Evolutionary conservation across 768 basidiomycete genomes (phyloP).

Genomic region (Tylopilus balloui): DNA sequence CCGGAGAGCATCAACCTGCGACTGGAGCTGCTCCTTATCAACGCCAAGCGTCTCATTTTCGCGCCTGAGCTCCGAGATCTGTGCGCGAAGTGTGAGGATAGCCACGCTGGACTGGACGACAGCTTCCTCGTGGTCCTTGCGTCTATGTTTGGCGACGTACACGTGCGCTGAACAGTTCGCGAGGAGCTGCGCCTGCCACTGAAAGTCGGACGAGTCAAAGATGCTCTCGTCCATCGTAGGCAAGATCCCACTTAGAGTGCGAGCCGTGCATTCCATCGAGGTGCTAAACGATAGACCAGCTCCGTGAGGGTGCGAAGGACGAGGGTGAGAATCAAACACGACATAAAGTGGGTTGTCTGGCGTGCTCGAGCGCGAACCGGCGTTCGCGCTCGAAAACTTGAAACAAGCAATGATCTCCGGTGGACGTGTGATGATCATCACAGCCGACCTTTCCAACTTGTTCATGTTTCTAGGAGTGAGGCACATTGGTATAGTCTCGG

Average conservation of each 20-base stretch:
- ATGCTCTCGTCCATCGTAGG: constrained; percentile 42
- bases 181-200: constrained; percentile 66
- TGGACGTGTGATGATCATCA: constrained; percentile 60
- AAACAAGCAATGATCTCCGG: constrained; percentile 64
- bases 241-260: constrained; percentile 44
- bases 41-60: constrained; percentile 25
- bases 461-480: constrained; percentile 22
- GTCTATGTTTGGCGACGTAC: constrained; percentile 36
- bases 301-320: constrained; percentile 54
- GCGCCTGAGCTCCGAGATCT: constrained; percentile 35
- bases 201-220: constrained; percentile 40
- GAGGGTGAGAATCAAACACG: constrained; percentile 66
- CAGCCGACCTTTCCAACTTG: constrained; percentile 22
- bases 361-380: not conserved
- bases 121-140: constrained; percentile 27
- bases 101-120: constrained; percentile 49
- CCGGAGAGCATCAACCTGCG: constrained; percentile 20
- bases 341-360: constrained; percentile 40
- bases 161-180: constrained; percentile 57
- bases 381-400: constrained; percentile 22
- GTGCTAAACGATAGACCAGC: constrained; percentile 54
- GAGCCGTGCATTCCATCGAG: constrained; percentile 40
- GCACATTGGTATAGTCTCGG: not conserved
- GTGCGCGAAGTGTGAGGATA: constrained; percentile 40
- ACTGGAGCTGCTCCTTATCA: constrained; percentile 28